Conservation (phyloP, 495 filamentous ascomycete species). For the Lasiosphaeris hirsuta region DNA sequence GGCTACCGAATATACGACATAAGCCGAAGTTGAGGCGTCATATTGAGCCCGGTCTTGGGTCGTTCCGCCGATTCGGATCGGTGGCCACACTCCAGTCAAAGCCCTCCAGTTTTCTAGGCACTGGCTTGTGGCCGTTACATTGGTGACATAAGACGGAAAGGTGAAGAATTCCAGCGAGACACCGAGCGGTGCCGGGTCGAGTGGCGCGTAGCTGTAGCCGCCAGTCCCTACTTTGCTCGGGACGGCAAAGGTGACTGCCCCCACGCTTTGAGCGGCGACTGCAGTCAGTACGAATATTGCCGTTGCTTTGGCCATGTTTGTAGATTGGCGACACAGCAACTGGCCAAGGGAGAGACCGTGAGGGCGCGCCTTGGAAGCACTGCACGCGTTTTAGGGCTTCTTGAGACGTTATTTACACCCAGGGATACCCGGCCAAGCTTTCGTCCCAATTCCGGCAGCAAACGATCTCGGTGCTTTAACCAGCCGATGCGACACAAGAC, state of each 20-base stretch:
- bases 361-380: not conserved
- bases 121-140: slow-evolving; percentile 51
- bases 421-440: not conserved
- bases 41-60: slow-evolving; percentile 55
- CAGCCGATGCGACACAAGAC: slow-evolving; percentile 18
- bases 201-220: slow-evolving; percentile 31
- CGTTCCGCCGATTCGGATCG: slow-evolving; percentile 58
- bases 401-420: not conserved
- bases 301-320: slow-evolving; percentile 2
- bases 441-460: not conserved
- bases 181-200: slow-evolving; percentile 50
- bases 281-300: slow-evolving; percentile 7
- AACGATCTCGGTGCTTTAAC: slow-evolving; percentile 11
- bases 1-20: slow-evolving; percentile 56
- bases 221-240: slow-evolving; percentile 29
- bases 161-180: slow-evolving; percentile 62
- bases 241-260: slow-evolving; percentile 33
- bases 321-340: not conserved
- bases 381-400: not conserved
- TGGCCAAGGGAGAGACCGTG: too few species aligned
- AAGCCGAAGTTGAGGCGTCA: slow-evolving; percentile 45
- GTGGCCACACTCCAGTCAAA: slow-evolving; percentile 53
- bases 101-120: slow-evolving; percentile 55
- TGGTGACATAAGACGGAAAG: slow-evolving; percentile 56
- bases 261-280: slow-evolving; percentile 13